Evolutionary conservation across 257 asterid genomes (phyloP).

Genomic region (Solanum appendiculatum): DNA sequence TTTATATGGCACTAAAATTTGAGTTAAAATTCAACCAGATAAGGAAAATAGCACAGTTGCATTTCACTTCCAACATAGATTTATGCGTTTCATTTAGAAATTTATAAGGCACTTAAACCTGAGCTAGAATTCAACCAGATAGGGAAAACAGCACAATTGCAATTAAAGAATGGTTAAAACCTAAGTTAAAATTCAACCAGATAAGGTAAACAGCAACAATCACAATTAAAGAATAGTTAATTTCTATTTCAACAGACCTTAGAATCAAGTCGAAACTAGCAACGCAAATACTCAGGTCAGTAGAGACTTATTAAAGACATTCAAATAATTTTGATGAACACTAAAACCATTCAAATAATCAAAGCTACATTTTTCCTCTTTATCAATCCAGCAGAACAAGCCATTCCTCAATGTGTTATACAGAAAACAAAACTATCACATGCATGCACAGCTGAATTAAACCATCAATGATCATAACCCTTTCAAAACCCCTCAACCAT

Average conservation of each 20-base stretch:
- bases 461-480: background rate
- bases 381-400: background rate
- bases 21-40: background rate
- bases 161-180: background rate
- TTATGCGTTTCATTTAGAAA: background rate
- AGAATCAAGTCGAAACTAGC: background rate
- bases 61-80: background rate
- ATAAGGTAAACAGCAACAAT: background rate
- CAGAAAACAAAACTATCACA: background rate
- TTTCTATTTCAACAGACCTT: background rate
- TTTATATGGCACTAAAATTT: background rate
- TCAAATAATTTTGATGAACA: background rate
- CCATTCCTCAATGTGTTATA: background rate
- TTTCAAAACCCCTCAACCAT: background rate
- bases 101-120: background rate
- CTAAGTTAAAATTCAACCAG: background rate
- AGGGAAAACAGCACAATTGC: background rate
- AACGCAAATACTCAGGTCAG: background rate
- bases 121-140: background rate
- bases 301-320: background rate
- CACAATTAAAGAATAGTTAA: background rate
- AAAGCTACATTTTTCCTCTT: background rate
- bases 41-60: background rate
- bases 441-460: constrained; percentile 6
- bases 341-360: background rate